Base-by-base conservation (phyloP, 768 basidiomycete genomes). In the Leccinum olivaceopallidum region DNA sequence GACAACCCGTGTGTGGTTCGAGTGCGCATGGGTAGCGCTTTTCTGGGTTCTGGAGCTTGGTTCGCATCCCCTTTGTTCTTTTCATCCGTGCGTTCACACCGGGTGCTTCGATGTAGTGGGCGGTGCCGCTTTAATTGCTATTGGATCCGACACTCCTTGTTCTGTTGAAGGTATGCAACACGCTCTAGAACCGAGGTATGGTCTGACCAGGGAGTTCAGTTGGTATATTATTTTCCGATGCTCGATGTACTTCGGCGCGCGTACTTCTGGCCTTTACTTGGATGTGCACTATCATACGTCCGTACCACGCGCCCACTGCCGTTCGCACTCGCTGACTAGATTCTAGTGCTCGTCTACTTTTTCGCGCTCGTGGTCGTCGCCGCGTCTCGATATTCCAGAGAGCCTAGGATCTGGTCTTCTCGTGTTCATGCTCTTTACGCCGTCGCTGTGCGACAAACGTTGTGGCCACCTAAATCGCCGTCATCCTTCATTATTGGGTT, bases 1-100 rank as follows among this genome's bases (percentile, higher is more conserved):
- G 49, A 79, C 84, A 22, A 80, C 81, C 24, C 81, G 79, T n/a
- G 83, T 90, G 16, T 89, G 87, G 86, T 87, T 90, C 63, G 90
- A 92, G 69, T 82, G 81, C 64, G 52, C 72, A 24, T 91, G 88
- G 89, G 74, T 85, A 37, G 75, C 76, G 1, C 18, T 85, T 6
- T 85, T 86, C 65, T 86, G 83, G 69, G 47, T 81, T 13, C 71
- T 90, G 74, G 76, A 87, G 63, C 75, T 91, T 5, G 80, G 90
- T 92, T 68, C 39, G 81, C 71, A 52, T 53, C 30, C 53, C 20
- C 42, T 13, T 53, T 47, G 16, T 3, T 53, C 30, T 42, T 63
- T 30, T 44, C 39, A 14, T 63, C 14, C 60, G 26, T 50, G 22
- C 6, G 39, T 51, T 69, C 30, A 69, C 28, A 39, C 16, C 37